Conservation (phyloP, 805 yeast genomes). For the Geotrichum ghanense region DNA sequence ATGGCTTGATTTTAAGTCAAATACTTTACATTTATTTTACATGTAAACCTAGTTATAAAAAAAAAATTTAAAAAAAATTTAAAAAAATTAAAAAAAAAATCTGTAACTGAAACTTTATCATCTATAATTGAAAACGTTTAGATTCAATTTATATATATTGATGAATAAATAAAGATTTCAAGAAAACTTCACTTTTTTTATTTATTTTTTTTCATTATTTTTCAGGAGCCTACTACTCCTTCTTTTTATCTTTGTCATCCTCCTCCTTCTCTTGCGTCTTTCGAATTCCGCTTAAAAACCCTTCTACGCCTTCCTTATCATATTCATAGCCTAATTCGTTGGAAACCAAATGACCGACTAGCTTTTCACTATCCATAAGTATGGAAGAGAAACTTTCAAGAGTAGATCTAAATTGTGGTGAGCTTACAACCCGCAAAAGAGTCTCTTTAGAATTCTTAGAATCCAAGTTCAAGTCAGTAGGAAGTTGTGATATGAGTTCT, state of each 20-base stretch:
- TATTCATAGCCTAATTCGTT: not conserved
- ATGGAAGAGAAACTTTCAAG: not conserved
- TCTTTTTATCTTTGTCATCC: not conserved
- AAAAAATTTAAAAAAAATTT: too few species aligned
- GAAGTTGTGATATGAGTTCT: not conserved
- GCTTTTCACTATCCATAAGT: not conserved
- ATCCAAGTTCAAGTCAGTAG: not conserved
- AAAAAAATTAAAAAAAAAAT: too few species aligned
- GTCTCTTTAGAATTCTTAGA: not conserved
- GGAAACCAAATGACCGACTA: not conserved
- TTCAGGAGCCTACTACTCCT: too few species aligned
- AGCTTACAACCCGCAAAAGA: not conserved
- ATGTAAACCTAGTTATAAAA: too few species aligned
- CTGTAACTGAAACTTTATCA: too few species aligned
- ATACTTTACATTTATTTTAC: too few species aligned
- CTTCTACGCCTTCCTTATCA: not conserved
- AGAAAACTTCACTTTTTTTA: too few species aligned
- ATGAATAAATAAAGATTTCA: too few species aligned
- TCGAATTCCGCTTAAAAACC: not conserved
- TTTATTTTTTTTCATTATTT: too few species aligned
- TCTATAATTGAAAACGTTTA: too few species aligned
- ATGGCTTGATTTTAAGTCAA: too few species aligned
- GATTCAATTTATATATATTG: too few species aligned
- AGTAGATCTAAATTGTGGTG: constrained; percentile 1
- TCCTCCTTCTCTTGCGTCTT: not conserved